Evolutionary conservation across 2,329 filamentous ascomycete species (phyloP).

Genomic region (Claviceps humidiphila): DNA sequence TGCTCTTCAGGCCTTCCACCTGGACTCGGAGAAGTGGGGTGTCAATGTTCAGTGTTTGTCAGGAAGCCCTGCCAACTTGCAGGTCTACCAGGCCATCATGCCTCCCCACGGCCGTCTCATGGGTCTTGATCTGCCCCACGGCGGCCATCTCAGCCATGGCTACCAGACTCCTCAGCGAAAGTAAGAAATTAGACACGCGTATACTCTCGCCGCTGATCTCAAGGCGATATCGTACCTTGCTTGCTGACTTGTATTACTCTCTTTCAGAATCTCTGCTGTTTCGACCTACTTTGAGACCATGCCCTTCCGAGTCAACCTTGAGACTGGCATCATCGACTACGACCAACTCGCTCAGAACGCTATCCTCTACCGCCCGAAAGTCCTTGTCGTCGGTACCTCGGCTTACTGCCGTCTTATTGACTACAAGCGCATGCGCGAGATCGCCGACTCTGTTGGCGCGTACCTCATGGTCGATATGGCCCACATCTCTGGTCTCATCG

Average conservation of each 20-base stretch:
- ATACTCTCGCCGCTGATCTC: not conserved
- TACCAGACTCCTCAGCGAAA: constrained; percentile 95
- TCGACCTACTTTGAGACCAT: constrained; percentile 99
- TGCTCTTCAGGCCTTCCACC: constrained; percentile 80
- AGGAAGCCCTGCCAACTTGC: constrained; percentile 89
- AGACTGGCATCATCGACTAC: constrained; percentile 96
- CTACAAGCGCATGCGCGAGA: constrained; percentile 90
- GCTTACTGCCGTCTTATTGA: constrained; percentile 98
- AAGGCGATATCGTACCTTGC: not conserved
- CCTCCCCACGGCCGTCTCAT: constrained; percentile 90
- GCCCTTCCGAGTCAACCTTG: constrained; percentile 80
- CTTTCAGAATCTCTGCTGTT: constrained; percentile 70
- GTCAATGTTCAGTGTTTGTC: constrained; percentile 95
- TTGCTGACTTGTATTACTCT: not conserved
- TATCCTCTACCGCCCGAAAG: constrained; percentile 84
- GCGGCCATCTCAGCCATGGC: constrained; percentile 89
- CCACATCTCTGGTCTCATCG: constrained; percentile 92
- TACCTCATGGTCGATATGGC: constrained; percentile 98
- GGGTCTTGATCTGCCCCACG: constrained; percentile 90
- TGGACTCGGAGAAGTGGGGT: constrained; percentile 84
- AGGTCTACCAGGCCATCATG: constrained; percentile 97
- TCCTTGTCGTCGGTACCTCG: constrained; percentile 90
- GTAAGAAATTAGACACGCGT: constrained; percentile 27
- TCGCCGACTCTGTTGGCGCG: constrained; percentile 83
- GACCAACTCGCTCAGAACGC: constrained; percentile 83